Conservation (phyloP, 345 rosid genomes). For the Eucalyptus camaldulensis region DNA sequence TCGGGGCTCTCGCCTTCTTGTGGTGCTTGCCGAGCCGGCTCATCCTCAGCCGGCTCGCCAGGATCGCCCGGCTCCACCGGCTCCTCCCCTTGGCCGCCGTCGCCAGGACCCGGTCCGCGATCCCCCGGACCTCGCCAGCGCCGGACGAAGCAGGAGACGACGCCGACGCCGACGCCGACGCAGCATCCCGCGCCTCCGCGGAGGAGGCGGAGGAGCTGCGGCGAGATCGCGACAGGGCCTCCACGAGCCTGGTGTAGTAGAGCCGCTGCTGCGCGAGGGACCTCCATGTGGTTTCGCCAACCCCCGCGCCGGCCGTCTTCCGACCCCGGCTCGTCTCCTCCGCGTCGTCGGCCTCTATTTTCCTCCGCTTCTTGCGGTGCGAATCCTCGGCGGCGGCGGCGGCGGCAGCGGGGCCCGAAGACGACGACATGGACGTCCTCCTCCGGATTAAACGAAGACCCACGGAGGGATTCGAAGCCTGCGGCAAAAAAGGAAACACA, state of each 20-base stretch:
- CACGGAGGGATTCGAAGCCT: background rate
- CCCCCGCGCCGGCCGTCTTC: background rate
- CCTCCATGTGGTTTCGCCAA: constrained; percentile 23
- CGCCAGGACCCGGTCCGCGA: constrained; percentile 46
- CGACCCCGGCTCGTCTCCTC: background rate
- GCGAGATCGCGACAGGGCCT: constrained; percentile 41
- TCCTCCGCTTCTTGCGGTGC: background rate
- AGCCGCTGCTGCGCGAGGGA: constrained; percentile 45
- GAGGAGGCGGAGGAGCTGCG: background rate
- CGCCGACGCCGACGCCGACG: background rate
- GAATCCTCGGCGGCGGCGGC: background rate
- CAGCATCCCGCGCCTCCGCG: background rate
- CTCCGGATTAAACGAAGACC: no score
- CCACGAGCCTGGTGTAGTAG: constrained; percentile 54
- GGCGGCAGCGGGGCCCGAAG: background rate
- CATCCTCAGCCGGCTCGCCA: constrained; percentile 20
- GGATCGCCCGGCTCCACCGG: constrained; percentile 71
- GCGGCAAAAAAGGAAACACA: background rate
- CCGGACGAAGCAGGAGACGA: background rate
- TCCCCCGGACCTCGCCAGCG: constrained; percentile 19
- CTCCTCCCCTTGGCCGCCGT: constrained; percentile 46
- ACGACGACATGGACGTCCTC: background rate
- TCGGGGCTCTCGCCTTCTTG: constrained; percentile 26
- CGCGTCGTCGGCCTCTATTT: background rate
- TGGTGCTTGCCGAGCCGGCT: constrained; percentile 24